Evolutionary conservation across 495 filamentous ascomycete species (phyloP).

Genomic region (Trichoderma reesei): DNA sequence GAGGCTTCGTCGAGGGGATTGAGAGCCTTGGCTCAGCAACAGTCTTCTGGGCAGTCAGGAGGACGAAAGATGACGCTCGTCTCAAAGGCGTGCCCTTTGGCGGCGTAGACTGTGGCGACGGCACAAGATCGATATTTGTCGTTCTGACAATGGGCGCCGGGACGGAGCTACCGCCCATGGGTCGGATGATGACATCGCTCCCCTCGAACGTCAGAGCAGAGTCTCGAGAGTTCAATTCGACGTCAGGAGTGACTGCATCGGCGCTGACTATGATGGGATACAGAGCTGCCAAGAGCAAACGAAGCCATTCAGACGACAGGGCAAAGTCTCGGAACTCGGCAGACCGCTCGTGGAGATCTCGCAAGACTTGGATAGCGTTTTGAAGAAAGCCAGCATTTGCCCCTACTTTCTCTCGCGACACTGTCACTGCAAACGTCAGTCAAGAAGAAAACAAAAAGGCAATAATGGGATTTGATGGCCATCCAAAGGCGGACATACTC

Average conservation of each 20-base stretch:
- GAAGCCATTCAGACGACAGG: conserved; percentile 62
- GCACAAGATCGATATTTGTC: conserved; percentile 44
- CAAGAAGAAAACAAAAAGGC: not conserved
- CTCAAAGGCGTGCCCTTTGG: conserved; percentile 49
- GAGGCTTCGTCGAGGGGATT: not conserved
- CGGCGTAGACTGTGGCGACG: conserved; percentile 25
- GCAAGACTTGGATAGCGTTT: conserved; percentile 67
- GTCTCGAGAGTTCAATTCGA: conserved; percentile 70
- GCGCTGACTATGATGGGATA: conserved; percentile 81
- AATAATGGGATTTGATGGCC: not conserved
- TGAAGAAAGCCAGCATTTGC: conserved; percentile 51
- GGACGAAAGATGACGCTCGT: conserved; percentile 79
- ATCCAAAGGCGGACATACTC: conserved; percentile 26
- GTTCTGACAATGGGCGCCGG: conserved; percentile 61
- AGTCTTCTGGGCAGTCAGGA: conserved; percentile 62
- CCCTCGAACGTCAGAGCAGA: conserved; percentile 76
- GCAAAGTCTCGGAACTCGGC: conserved; percentile 72
- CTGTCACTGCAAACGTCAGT: conserved; percentile 20
- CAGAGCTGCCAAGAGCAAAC: conserved; percentile 64
- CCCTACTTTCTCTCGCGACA: conserved; percentile 38
- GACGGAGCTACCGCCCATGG: conserved; percentile 47
- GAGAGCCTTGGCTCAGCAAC: conserved; percentile 4
- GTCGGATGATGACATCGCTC: conserved; percentile 69
- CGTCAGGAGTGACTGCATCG: conserved; percentile 69
- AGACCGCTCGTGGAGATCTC: conserved; percentile 65